Evolutionary conservation across 2,329 filamentous ascomycete genomes (phyloP), one percentile per base, ranked within the genome.

Genomic region (Chrysoporthe cubensis): DNA sequence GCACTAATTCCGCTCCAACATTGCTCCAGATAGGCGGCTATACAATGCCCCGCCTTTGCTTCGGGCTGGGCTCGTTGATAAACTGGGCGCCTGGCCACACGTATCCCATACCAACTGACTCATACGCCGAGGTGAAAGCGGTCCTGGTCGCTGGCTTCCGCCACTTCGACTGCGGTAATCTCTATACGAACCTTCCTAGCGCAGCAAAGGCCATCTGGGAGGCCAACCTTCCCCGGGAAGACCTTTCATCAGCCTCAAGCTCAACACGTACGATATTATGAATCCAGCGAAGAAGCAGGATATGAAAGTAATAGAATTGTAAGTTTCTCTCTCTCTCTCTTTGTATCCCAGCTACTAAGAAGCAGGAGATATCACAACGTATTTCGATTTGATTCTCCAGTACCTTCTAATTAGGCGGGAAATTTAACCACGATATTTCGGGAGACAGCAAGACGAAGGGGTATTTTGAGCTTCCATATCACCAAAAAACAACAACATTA

Each of bases 221-320:
- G 14, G 52, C 62, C 16, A 16, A 18, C 6, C 6, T 64, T 2
- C 62, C 62, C 6, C 50, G 52, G 2, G 16, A 44, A 2, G 40
- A 64, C 37, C 62, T 64, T 64, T 46, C 42, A n/a, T 64, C 50
- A 64, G 52, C 21, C 62, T 64, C 26, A 64, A 64, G 42, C 62
- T 64, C 37, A 64, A 64, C 50, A 64, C 62, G 50, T 64, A 64
- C 52, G 14, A 34, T 26, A 40, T 16, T 6, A 46, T 64, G 62
- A 64, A 48, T 42, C 62, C 62, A 9, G 62, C 62, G 62, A 21
- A 7, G 16, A 21, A 52, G 37, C n/a, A 37, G n/a, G 62, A 64
- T 16, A 57, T 64, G 26, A 26, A 26, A 26, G 26, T 26, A 26
- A 26, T 26, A 26, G 26, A 26, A 26, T 26, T 26, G 26, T 26